Base-by-base conservation (phyloP, 1,139 yeast genomes). In the Yamadazyma dendronema region DNA sequence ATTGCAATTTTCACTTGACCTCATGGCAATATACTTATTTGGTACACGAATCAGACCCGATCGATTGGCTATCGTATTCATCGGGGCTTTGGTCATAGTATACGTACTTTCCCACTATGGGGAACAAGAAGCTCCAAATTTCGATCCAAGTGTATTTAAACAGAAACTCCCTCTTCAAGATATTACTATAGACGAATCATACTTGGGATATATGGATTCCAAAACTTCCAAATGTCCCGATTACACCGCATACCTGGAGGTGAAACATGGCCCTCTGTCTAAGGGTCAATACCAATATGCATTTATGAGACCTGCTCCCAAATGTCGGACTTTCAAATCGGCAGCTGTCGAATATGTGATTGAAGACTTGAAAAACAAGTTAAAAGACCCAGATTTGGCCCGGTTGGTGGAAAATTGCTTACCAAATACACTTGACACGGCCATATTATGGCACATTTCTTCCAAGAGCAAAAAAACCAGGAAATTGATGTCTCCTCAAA, bases 391-490 rank as follows among this genome's bases (percentile, higher is more conserved):
- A 0, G 96, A 88, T 56, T 61, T 88, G 37, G 86, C 84, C 2
- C 64, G 94, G 37, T 60, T 88, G 42, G 74, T 88, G 48, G 96
- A 87, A 52, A 88, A 88, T 54, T 75, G 94, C 38, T 73, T 88
- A 42, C 96, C 96, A 7, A 89, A 89, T 54, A 88, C 96, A 0
- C 64, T 89, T 36, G 96, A 88, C 53, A 88, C 96, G 0, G 87
- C 96, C 0, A 78, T 88, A 34, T 66, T 84, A 40, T 88, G 90
- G 88, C 88, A 84, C 55, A 53, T 16, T 3, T 6, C 36, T 6
- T 24, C 33, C 4, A 22, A 19, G 15, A 12, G 12, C 17, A 25
- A 24, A 9, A 39, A 41, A 10, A 49, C 25, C 52, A 57, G 19
- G 28, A 47, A 10, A 47, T 46, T 17, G 36, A 43, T 30, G 33